Conservation (phyloP, 2,329 filamentous ascomycete species). For the Geosmithia morbida region DNA sequence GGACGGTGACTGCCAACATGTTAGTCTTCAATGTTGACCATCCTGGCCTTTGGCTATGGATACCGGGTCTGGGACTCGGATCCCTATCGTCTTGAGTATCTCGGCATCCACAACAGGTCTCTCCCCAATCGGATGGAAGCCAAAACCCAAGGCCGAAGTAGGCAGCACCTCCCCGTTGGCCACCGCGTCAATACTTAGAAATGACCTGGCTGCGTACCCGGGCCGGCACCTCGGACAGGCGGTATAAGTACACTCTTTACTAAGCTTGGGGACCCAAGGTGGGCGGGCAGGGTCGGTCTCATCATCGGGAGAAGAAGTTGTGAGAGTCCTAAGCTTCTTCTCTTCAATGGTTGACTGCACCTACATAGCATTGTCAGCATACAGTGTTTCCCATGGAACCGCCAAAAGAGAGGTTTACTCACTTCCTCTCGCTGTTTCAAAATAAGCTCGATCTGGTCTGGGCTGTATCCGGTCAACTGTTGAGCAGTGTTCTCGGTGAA, state of each 20-base stretch:
- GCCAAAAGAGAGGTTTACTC: neutral
- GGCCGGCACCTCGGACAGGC: constrained; percentile 35
- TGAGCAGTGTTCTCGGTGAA: constrained; percentile 27
- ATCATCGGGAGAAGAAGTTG: too few relatives aligned
- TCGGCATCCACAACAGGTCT: constrained; percentile 27
- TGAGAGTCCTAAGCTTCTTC: constrained; percentile 5
- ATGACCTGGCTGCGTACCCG: constrained; percentile 25
- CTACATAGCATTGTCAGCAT: constrained; percentile 9
- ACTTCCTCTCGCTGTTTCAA: constrained; percentile 36
- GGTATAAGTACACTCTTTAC: constrained; percentile 31
- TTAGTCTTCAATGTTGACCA: neutral
- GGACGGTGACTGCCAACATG: neutral
- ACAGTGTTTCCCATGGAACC: neutral
- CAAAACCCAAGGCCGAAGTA: constrained; percentile 33
- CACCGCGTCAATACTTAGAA: constrained; percentile 34
- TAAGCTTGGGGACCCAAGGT: neutral
- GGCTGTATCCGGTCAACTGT: constrained; percentile 27
- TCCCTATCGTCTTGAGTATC: constrained; percentile 24
- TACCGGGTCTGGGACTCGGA: constrained; percentile 21
- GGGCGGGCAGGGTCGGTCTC: neutral
- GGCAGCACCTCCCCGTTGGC: constrained; percentile 33
- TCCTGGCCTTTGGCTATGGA: constrained; percentile 3
- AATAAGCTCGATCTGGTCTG: constrained; percentile 29
- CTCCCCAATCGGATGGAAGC: constrained; percentile 28
- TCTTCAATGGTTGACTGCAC: constrained; percentile 16